phyloP scores from a whole-genome alignment of 108 stramenopile species.

The Stephanodiscus triporus region DNA sequence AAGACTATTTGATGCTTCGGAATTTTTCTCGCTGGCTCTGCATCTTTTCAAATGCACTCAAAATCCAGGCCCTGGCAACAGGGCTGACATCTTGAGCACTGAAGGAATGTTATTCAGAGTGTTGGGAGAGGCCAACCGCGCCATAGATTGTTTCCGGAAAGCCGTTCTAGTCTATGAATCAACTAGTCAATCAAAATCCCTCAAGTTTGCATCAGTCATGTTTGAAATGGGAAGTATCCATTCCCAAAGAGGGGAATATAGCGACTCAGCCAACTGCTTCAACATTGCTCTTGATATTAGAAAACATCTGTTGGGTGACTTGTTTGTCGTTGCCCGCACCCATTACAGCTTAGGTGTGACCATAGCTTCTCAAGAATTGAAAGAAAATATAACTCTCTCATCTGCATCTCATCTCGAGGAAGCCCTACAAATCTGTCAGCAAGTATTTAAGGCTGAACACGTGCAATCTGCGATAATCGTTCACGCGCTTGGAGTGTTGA shows the following conservation, averaged over 20 bases:
- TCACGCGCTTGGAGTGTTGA: constrained; percentile 46
- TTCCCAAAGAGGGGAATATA: constrained; percentile 25
- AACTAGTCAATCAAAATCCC: constrained; percentile 18
- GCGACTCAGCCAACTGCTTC: constrained; percentile 32
- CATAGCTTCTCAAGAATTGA: constrained; percentile 33
- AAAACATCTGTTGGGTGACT: constrained; percentile 33
- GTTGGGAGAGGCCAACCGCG: constrained; percentile 21
- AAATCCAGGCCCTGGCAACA: background rate
- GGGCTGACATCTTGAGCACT: constrained; percentile 34
- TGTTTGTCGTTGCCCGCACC: constrained; percentile 42
- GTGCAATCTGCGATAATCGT: constrained; percentile 42
- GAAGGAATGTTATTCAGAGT: constrained; percentile 50
- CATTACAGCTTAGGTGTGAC: constrained; percentile 54
- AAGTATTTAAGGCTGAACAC: constrained; percentile 25
- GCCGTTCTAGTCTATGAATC: constrained; percentile 17
- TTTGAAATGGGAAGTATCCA: constrained; percentile 43
- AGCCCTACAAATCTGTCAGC: constrained; percentile 36
- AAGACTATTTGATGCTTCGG: constrained; percentile 51
- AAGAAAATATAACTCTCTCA: background rate
- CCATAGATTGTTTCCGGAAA: constrained; percentile 35
- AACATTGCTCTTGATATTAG: constrained; percentile 38
- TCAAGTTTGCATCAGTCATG: constrained; percentile 41
- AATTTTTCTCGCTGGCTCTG: constrained; percentile 41
- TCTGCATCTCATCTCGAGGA: constrained; percentile 39
- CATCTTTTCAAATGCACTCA: constrained; percentile 21